Percentiles rank a stretch among this genome's conserved stretches.
These are phyloP conservation scores for Exutisphaerella laricina DNA, from an alignment of 2,329 filamentous ascomycete species.

Conservation along the genomic window DNA sequence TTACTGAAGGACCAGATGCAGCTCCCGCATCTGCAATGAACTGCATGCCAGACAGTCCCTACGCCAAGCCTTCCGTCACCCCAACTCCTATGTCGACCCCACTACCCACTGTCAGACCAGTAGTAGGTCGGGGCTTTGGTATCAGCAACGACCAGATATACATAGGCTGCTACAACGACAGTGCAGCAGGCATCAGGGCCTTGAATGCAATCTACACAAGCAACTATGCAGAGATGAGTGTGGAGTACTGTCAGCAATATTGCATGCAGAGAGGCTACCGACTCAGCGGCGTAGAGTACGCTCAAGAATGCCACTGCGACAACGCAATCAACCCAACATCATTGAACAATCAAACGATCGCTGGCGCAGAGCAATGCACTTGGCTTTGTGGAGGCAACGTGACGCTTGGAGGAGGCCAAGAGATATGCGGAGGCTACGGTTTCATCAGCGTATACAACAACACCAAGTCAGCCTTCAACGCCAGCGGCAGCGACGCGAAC, in stretches of 20 bases:
- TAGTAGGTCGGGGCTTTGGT: conserved; percentile 22
- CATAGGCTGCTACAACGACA: conserved; percentile 35
- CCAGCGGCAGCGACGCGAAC: conserved; percentile 18
- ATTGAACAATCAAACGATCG: conserved; percentile 1
- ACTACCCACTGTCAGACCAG: conserved; percentile 24
- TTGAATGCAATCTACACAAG: conserved; percentile 23
- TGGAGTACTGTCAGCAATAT: conserved; percentile 32
- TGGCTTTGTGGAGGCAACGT: conserved; percentile 29
- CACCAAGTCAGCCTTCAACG: conserved; percentile 26
- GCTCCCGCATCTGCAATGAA: conserved; percentile 28
- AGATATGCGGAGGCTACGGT: conserved; percentile 30
- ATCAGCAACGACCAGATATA: conserved; percentile 25
- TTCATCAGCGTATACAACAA: conserved; percentile 33
- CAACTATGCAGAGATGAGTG: conserved; percentile 30
- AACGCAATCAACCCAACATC: conserved; percentile 29
- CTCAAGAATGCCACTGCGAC: conserved; percentile 33
- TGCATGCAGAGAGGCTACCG: conserved; percentile 29
- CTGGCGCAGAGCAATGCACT: conserved; percentile 18
- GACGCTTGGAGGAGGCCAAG: conserved; percentile 21
- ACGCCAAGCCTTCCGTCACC: conserved; percentile 20
- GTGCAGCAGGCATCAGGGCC: conserved; percentile 18
- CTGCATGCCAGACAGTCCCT: conserved; percentile 22
- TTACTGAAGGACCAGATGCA: conserved; percentile 30
- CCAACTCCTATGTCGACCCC: conserved; percentile 30
- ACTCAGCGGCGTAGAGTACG: conserved; percentile 31